These are phyloP conservation scores for Populus trichocarpa DNA, from an alignment of 441 rosid species.

Conservation along the genomic window DNA sequence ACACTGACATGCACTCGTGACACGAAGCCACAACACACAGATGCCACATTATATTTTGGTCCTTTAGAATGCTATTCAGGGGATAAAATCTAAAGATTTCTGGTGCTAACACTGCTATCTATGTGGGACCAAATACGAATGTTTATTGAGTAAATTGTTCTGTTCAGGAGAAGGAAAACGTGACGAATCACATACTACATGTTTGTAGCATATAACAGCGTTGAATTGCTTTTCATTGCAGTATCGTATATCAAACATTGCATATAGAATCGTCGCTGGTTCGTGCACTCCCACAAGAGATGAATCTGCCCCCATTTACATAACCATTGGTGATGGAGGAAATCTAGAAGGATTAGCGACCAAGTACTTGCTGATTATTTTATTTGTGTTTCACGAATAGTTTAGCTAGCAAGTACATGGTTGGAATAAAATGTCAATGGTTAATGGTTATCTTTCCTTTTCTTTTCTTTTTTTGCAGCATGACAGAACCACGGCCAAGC, in stretches of 20 bases:
- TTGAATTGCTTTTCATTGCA: slow-evolving; percentile 16
- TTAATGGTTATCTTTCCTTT: not conserved
- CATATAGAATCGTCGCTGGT: slow-evolving; percentile 49
- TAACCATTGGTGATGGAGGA: slow-evolving; percentile 76
- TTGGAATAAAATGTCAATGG: not conserved
- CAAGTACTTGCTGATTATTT: slow-evolving; percentile 23
- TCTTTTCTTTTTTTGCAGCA: slow-evolving; percentile 26
- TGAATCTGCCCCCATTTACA: slow-evolving; percentile 57
- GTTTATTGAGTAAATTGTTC: not conserved
- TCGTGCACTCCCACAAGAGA: slow-evolving; percentile 41
- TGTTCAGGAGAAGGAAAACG: not conserved
- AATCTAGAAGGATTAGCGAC: slow-evolving; percentile 58
- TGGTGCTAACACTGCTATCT: not conserved
- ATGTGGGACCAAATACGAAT: not conserved
- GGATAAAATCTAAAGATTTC: not conserved
- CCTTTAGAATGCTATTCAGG: not conserved
- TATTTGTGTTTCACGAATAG: not conserved
- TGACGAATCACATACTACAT: not conserved
- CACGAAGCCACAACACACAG: not conserved
- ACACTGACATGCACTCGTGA: not conserved
- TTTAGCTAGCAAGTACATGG: not conserved
- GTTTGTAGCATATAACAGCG: not conserved
- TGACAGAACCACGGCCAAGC: slow-evolving; percentile 67
- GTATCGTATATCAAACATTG: slow-evolving; percentile 60
- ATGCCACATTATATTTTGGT: not conserved